A percentile compares a stretch with the other conserved stretches of the same genome.
Conservation (phyloP, 768 basidiomycete species). For the Stropharia rugosoannulata region DNA sequence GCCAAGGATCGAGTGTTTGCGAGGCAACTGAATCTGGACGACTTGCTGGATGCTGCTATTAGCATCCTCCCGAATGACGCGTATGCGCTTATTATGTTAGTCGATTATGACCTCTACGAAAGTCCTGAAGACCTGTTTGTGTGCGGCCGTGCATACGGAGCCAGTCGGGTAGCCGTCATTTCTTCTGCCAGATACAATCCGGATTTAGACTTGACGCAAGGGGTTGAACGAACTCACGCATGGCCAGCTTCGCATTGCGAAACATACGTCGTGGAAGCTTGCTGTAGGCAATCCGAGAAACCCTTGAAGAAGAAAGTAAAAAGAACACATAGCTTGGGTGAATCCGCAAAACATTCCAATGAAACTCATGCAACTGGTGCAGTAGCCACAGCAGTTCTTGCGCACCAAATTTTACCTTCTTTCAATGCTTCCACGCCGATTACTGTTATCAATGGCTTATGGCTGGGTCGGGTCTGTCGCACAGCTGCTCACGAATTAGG, state of each 20-base stretch:
- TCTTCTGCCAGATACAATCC: constrained; percentile 36
- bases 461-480: constrained; percentile 33
- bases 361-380: not conserved
- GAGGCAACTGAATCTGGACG: constrained; percentile 34
- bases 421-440: not conserved
- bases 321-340: constrained; percentile 8
- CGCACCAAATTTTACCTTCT: constrained; percentile 9
- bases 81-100: constrained; percentile 32
- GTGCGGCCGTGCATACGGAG: constrained; percentile 39
- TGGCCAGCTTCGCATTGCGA: constrained; percentile 38
- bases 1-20: constrained; percentile 24
- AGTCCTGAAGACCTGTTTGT: constrained; percentile 33
- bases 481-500: constrained; percentile 40
- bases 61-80: constrained; percentile 31
- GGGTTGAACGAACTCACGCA: constrained; percentile 29
- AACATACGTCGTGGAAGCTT: constrained; percentile 23
- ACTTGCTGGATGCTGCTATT: constrained; percentile 35
- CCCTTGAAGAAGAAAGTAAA: constrained; percentile 7
- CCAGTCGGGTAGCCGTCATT: constrained; percentile 36
- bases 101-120: constrained; percentile 35
- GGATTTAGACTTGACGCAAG: constrained; percentile 25
- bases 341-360: not conserved
- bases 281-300: constrained; percentile 3
- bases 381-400: constrained; percentile 5
- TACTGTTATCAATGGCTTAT: constrained; percentile 21